phyloP scores from a whole-genome alignment of 1,284 basidiomycete genomes.

The Mycena citricolor region DNA sequence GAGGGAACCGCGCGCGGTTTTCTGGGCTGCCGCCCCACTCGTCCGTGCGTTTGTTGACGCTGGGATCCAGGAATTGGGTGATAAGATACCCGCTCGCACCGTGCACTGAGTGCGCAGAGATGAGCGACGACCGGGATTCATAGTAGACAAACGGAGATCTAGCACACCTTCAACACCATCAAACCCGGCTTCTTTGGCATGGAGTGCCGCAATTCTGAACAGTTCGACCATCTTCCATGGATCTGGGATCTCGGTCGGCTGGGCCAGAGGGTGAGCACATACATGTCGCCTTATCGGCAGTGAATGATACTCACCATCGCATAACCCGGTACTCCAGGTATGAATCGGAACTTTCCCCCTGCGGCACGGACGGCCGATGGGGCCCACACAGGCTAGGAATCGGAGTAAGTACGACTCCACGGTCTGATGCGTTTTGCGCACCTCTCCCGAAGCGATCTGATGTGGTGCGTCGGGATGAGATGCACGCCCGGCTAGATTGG shows the following conservation, averaged over 20 bases:
- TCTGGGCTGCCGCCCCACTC: conserved; percentile 58
- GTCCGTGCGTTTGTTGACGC: conserved; percentile 58
- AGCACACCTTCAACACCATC: conserved; percentile 59
- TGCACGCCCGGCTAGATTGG: conserved; percentile 26
- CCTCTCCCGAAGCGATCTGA: conserved; percentile 7
- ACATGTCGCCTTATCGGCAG: no score
- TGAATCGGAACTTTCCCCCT: conserved; percentile 40
- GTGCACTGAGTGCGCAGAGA: conserved; percentile 34
- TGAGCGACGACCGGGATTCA: neutral
- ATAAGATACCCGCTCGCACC: conserved; percentile 52
- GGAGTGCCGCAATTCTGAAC: conserved; percentile 51
- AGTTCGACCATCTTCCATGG: conserved; percentile 40
- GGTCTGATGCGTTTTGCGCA: no score
- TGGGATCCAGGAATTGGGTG: conserved; percentile 56
- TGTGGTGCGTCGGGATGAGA: conserved; percentile 28
- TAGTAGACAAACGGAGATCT: neutral
- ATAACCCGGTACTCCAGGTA: conserved; percentile 37
- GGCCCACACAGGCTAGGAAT: conserved; percentile 37
- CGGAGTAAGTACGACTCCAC: no score
- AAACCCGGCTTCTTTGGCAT: conserved; percentile 61
- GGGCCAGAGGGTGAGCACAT: no score
- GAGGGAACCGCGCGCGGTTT: conserved; percentile 54
- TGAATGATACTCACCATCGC: conserved; percentile 38
- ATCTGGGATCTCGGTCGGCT: conserved; percentile 44
- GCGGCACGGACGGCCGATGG: conserved; percentile 39